Evolutionary conservation across 257 asterid genomes (phyloP), one percentile per base, ranked within the genome.

Genomic region (Penstemon davidsonii): DNA sequence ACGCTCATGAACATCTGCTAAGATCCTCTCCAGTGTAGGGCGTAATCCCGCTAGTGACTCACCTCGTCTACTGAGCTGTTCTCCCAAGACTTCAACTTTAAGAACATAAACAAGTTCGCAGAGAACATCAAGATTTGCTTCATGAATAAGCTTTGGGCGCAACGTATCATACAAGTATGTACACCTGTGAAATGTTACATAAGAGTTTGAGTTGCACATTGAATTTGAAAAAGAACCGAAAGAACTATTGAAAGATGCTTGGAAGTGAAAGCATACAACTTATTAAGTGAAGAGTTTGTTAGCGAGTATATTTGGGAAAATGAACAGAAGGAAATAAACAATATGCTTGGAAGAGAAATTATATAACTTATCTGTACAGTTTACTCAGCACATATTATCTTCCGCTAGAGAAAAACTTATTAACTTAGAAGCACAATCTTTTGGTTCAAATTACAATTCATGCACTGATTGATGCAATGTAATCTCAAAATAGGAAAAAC

Each of bases 1-100:
- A 41, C 97, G 96, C 80, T 94, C 99, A 13, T 91, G 99, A 60
- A 91, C 91, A 87, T 94, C 98, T 38, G 96, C 97, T 78, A 94
- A 82, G 78, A 84, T 87, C 84, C 99, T 91, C 78, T 94, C 96
- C 59, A 94, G 62, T 45, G 96, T 94, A 39, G 96, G 97, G 11
- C 91, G 90, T 45, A 94, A 68, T 71, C 99, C 97, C 45, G 87
- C 96, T 66, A 94, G 86, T 4, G 96, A 83, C 70, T 94, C 96
- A 69, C 95, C 93, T 44, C 96, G 88, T 77, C 97, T 79, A 75
- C 85, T 87, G 44, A 91, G 81, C 74, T 91, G 95, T 78, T 94
- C 96, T 67, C 96, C 96, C 60, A 94, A 83, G 74, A 94, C 97
- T 82, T 91, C 97, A 60, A 94, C 90, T 82, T 91, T 91, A 62